Conservation (phyloP, 1,284 basidiomycete species). For the Irpex sp. region DNA sequence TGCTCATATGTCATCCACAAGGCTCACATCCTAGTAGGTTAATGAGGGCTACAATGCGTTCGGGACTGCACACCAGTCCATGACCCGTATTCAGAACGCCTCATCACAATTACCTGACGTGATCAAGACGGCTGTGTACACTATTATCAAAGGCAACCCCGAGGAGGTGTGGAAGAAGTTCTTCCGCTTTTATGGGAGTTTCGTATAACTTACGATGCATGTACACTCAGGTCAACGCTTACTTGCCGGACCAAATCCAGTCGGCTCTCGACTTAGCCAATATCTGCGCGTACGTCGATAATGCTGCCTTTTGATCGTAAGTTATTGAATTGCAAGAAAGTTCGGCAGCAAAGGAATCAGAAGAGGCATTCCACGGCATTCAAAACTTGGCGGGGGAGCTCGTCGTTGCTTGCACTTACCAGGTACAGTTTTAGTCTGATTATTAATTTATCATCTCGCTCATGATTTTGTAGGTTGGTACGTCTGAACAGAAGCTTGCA, state of each 20-base stretch:
- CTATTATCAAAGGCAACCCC: neutral
- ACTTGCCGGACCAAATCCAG: neutral
- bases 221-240: neutral
- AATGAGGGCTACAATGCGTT: conserved; percentile 4
- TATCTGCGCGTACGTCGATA: neutral
- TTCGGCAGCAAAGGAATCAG: neutral
- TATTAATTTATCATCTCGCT: neutral
- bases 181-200: neutral
- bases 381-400: neutral
- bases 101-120: conserved; percentile 9
- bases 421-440: neutral
- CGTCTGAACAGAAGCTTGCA: neutral
- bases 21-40: neutral
- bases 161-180: neutral
- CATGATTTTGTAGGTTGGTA: neutral
- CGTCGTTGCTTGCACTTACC: neutral
- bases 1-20: neutral
- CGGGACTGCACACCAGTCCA: conserved; percentile 8
- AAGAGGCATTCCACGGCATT: neutral
- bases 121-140: conserved; percentile 8
- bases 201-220: neutral
- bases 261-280: neutral
- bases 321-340: neutral
- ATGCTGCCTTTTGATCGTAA: neutral
- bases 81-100: conserved; percentile 9